Percentiles rank a stretch among this genome's conserved stretches.
Conservation (phyloP, 2,329 filamentous ascomycete genomes). For the Cladophialophora bantiana region DNA sequence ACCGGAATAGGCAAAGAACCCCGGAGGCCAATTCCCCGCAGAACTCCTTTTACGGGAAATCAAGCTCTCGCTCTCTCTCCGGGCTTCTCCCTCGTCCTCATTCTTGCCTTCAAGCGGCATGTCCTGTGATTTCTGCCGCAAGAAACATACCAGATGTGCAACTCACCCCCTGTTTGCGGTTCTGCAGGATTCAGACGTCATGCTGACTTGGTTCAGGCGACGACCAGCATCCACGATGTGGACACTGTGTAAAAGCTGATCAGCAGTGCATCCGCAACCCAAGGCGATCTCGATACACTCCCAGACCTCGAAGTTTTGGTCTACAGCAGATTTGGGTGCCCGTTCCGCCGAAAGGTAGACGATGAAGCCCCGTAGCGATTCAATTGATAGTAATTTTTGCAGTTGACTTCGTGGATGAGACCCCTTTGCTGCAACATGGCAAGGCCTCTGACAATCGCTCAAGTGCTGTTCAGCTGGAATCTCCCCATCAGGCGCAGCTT, state of each 20-base stretch:
- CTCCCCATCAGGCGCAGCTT: not conserved
- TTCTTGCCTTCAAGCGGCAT: not conserved
- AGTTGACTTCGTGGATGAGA: conserved; percentile 22
- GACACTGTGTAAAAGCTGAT: conserved; percentile 16
- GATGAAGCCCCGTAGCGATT: not conserved
- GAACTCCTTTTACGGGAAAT: no score
- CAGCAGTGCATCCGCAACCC: conserved; percentile 12
- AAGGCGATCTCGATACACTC: not conserved
- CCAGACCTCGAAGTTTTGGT: not conserved
- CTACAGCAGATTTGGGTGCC: conserved; percentile 21
- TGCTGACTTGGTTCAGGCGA: conserved; percentile 15
- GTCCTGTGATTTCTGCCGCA: conserved; percentile 17
- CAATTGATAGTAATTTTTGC: not conserved
- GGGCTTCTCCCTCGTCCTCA: not conserved
- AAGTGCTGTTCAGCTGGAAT: not conserved
- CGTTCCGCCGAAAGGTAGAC: conserved; percentile 13
- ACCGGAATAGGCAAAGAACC: no score
- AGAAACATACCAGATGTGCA: conserved; percentile 17
- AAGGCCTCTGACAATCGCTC: not conserved
- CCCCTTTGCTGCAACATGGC: not conserved
- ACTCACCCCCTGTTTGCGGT: not conserved
- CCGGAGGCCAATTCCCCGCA: no score
- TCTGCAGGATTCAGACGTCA: not conserved
- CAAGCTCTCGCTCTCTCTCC: not conserved
- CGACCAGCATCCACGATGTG: conserved; percentile 13